Evolutionary conservation across 495 filamentous ascomycete genomes (phyloP), one percentile per base, ranked within the genome.

Genomic region (Tuber brumale): DNA sequence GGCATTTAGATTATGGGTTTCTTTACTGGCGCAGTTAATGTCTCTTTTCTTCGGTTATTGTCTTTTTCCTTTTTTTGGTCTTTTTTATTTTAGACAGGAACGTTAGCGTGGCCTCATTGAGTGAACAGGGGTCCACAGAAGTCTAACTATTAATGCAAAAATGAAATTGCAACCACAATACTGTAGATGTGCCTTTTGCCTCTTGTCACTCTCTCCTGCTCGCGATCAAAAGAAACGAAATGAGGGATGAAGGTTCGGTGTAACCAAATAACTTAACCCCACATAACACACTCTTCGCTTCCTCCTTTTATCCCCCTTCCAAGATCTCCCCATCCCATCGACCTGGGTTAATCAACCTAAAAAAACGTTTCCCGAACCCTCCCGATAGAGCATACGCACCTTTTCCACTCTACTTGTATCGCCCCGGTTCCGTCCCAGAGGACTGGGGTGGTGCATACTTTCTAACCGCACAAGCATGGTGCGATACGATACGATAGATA

Each of bases 1-100:
- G 78, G 72, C 61, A 70, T 80, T 46, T 76, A 79, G 27, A 70
- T 70, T 70, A 72, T 45, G 57, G 41, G 37, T 75, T 44, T 75
- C 35, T 48, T 66, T 66, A 31, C 57, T 66, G 57, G 57, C 57
- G 57, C n/a, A 77, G 69, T 72, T 78, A 45, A 73, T 72, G 70
- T 73, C 79, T 75, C 57, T 76, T 73, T 75, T 75, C 57, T 76
- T 71, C 12, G 39, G 70, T 71, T 73, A 39, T 69, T 19, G 70
- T 79, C 66, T 61, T 41, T 31, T 66, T 66, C 14, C 57, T n/a
- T 79, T 79, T 66, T 75, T 80, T 61, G 35, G 21, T 45, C 31
- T 72, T 18, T 79, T 61, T 71, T 46, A 76, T 48, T 61, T 66
- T 66, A 66, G 57, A 66, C 57, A 66, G n/a, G 57, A 31, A 66